Conservation (phyloP, 2,329 filamentous ascomycete species). For the Aspergillus vadensis region DNA sequence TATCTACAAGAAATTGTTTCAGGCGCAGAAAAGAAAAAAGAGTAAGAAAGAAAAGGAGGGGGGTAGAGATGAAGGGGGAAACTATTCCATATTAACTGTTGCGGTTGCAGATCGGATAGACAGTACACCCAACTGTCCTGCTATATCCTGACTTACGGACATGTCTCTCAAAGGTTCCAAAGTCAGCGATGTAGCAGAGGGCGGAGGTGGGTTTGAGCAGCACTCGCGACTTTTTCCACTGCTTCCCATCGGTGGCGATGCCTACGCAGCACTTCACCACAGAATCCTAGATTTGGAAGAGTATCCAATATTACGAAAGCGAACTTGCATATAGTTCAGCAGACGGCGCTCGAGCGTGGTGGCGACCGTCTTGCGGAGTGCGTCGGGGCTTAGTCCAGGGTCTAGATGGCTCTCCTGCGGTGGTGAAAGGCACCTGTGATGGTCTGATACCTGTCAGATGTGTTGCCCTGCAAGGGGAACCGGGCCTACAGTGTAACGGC, state of each 20-base stretch:
- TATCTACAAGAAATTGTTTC: neutral
- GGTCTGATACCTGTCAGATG: neutral
- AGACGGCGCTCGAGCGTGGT: neutral
- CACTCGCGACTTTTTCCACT: conserved; percentile 34
- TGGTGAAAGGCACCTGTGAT: neutral
- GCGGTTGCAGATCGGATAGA: conserved; percentile 35
- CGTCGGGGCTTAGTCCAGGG: neutral
- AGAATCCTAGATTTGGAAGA: neutral
- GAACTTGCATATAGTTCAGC: neutral
- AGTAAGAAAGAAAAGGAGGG: neutral
- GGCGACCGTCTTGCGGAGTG: neutral
- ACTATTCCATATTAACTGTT: conserved; percentile 33
- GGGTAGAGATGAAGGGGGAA: conserved; percentile 13
- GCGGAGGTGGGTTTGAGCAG: conserved; percentile 41
- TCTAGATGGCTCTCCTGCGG: neutral
- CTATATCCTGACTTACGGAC: too few species aligned
- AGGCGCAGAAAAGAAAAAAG: neutral
- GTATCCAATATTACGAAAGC: neutral
- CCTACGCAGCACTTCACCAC: neutral
- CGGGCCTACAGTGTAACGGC: neutral
- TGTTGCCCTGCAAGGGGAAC: neutral
- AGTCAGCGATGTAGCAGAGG: conserved; percentile 32
- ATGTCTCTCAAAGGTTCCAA: conserved; percentile 27
- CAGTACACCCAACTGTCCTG: too few species aligned
- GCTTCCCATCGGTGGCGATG: conserved; percentile 17